Base-by-base conservation (phyloP, 306 rosid species). In the Biancaea sappan region DNA sequence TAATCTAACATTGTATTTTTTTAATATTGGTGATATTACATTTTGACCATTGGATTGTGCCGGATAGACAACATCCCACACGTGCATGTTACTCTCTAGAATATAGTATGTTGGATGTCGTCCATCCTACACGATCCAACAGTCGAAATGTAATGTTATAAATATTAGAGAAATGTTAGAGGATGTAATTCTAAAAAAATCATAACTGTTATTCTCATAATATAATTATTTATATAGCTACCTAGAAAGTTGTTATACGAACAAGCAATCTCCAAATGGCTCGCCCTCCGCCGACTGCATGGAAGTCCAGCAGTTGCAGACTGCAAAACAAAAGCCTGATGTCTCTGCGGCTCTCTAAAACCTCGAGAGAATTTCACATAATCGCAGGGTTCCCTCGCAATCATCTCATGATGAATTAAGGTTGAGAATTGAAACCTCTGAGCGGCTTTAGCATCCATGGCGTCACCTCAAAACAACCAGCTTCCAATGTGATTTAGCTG, bases 161-260 rank as follows among this genome's bases (percentile, higher is more conserved):
- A n/a, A n/a, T n/a, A n/a, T n/a, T n/a, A n/a, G n/a, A n/a, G n/a
- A n/a, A n/a, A n/a, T n/a, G n/a, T n/a, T n/a, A n/a, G n/a, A n/a
- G n/a, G n/a, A n/a, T n/a, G n/a, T n/a, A n/a, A n/a, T n/a, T n/a
- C n/a, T n/a, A n/a, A n/a, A n/a, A 28, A 72, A 29, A 8, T 2
- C 22, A 4, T 10, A n/a, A 43, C n/a, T 31, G 15, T 12, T 10
- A 79, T 3, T 16, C 21, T 26, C 48, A 16, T 47, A 12, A 21
- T 24, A 3, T 2, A 32, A 56, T 66, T 24, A 63, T 28, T 6
- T 41, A 10, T 0, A 41, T 13, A 78, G 28, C 38, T 71, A 94
- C 98, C 97, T 90, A 96, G 82, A 79, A 79, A 54, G 8, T 85
- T 80, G 43, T 86, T 77, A 57, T 82, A 87, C 11, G 92, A 90